These are phyloP conservation scores for Alternaria infectoria DNA, from an alignment of 2,329 filamentous ascomycete genomes.

Conservation along the genomic window DNA sequence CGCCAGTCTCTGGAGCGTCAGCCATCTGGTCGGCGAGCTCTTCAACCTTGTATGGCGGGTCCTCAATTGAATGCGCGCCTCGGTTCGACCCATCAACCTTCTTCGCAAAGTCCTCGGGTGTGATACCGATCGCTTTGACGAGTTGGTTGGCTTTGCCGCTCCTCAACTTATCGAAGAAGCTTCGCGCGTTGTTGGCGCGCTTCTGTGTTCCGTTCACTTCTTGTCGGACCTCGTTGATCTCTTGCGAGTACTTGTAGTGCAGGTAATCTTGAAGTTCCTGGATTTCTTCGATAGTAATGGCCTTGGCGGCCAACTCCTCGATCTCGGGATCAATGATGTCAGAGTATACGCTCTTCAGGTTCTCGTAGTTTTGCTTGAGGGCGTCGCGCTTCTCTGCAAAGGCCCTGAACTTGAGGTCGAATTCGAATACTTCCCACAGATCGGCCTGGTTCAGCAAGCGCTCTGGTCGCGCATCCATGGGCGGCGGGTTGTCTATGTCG, in stretches of 20 bases:
- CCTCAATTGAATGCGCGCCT: conserved; percentile 72
- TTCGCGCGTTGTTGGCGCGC: conserved; percentile 81
- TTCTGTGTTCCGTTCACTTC: conserved; percentile 72
- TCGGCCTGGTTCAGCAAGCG: conserved; percentile 92
- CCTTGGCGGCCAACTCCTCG: conserved; percentile 79
- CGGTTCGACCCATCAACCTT: conserved; percentile 81
- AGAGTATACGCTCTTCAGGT: conserved; percentile 64
- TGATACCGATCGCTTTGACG: conserved; percentile 88
- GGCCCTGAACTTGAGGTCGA: conserved; percentile 93
- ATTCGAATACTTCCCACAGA: conserved; percentile 91
- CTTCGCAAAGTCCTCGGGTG: conserved; percentile 84
- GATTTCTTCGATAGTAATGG: conserved; percentile 89
- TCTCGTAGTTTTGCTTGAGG: conserved; percentile 79
- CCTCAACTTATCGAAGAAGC: conserved; percentile 82
- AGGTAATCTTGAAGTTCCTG: conserved; percentile 97
- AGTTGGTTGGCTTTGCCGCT: conserved; percentile 80
- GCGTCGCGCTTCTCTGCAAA: conserved; percentile 90
- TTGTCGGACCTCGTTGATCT: conserved; percentile 79
- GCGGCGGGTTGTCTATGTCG: conserved; percentile 70
- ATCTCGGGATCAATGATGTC: conserved; percentile 75
- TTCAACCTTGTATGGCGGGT: conserved; percentile 78
- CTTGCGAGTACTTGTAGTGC: conserved; percentile 87
- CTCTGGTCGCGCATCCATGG: conserved; percentile 78
- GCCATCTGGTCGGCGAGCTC: conserved; percentile 81
- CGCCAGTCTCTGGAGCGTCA: conserved; percentile 62